These are phyloP conservation scores for Solanum gracilifrons DNA, from an alignment of 257 asterid species.

Conservation along the genomic window DNA sequence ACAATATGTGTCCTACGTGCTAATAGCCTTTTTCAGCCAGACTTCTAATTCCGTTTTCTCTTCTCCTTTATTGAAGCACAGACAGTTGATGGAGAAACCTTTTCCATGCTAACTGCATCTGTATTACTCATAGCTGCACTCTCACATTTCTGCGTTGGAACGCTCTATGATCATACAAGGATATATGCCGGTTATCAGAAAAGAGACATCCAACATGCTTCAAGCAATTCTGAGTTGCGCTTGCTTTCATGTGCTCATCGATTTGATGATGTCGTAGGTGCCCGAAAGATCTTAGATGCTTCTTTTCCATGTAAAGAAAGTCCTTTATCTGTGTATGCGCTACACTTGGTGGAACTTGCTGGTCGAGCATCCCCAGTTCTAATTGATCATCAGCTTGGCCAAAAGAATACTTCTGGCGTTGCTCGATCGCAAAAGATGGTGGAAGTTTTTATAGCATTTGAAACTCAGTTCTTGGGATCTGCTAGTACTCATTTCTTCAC, in stretches of 20 bases:
- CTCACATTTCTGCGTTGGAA: constrained; percentile 10
- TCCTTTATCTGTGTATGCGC: constrained; percentile 18
- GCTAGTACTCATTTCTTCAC: constrained; percentile 20
- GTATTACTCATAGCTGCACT: constrained; percentile 11
- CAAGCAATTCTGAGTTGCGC: constrained; percentile 19
- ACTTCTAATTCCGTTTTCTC: not conserved
- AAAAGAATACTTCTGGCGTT: constrained; percentile 10
- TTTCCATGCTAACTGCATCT: constrained; percentile 28
- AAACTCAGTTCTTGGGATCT: constrained; percentile 9
- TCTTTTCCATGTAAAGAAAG: constrained; percentile 21
- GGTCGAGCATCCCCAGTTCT: constrained; percentile 31
- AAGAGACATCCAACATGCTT: constrained; percentile 23
- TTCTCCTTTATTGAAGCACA: constrained; percentile 7
- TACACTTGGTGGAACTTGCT: constrained; percentile 24
- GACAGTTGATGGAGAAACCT: constrained; percentile 71
- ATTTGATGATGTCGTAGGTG: constrained; percentile 18
- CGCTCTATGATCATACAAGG: constrained; percentile 18
- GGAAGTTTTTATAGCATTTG: constrained; percentile 8
- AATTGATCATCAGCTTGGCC: constrained; percentile 25
- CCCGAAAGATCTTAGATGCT: constrained; percentile 16
- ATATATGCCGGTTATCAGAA: constrained; percentile 26
- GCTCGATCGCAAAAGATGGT: constrained; percentile 14
- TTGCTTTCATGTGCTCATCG: constrained; percentile 18
- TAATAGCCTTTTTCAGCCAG: not conserved
- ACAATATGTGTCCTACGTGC: not conserved